Conservation (phyloP, 108 stramenopile species). For the Nitzschia palea region DNA sequence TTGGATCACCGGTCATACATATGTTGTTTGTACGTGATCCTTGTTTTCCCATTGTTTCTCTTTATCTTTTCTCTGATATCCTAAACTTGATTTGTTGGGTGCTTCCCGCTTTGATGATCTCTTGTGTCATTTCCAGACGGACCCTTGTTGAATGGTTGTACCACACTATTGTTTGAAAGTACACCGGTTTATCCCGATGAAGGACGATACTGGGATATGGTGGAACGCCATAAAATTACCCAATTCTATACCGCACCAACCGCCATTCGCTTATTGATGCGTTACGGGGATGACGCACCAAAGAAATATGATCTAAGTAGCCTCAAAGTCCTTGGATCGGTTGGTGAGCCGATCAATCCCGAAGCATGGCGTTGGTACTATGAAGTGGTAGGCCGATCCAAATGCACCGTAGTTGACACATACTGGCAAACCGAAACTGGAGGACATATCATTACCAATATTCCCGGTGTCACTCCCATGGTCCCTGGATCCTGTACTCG, state of each 20-base stretch:
- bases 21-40: constrained; percentile 80
- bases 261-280: constrained; percentile 96
- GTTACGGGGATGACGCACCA: constrained; percentile 82
- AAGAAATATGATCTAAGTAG: constrained; percentile 83
- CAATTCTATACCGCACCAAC: constrained; percentile 93
- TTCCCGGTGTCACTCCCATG: constrained; percentile 94
- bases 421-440: constrained; percentile 99
- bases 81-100: background rate
- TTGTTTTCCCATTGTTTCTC: too few relatives aligned
- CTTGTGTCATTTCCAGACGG: constrained; percentile 43
- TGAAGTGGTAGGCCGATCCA: constrained; percentile 83
- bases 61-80: background rate
- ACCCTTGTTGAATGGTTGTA: constrained; percentile 90
- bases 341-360: constrained; percentile 99
- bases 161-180: constrained; percentile 93
- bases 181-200: constrained; percentile 94
- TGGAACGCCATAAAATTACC: constrained; percentile 87
- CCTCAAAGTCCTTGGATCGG: constrained; percentile 90
- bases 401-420: constrained; percentile 96
- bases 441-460: constrained; percentile 92
- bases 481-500: constrained; percentile 95
- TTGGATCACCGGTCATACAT: constrained; percentile 98
- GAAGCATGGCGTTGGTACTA: constrained; percentile 99
- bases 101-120: background rate
- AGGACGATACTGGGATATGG: constrained; percentile 95